A percentile compares a stretch with the other conserved stretches of the same genome.
phyloP scores from a whole-genome alignment of 768 basidiomycete genomes.

The Russula olivacea region DNA sequence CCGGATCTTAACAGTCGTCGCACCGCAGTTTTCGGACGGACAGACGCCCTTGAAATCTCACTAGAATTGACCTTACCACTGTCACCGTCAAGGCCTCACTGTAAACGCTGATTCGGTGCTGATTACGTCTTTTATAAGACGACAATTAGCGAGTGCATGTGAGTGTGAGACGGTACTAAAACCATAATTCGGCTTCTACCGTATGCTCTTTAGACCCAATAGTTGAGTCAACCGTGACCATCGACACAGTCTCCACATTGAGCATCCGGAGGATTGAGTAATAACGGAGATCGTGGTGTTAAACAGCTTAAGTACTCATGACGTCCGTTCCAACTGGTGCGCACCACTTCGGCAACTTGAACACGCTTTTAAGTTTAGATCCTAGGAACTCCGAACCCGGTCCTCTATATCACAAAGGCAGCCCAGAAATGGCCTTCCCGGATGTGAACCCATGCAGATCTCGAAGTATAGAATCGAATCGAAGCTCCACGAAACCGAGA shows the following conservation, averaged over 20 bases:
- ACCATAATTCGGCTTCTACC: not conserved
- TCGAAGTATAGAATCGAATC: not conserved
- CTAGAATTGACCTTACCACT: no score
- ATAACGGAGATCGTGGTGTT: no score
- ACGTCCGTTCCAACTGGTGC: no score
- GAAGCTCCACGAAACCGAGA: constrained; percentile 6
- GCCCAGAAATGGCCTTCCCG: constrained; percentile 5
- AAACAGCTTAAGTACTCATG: no score
- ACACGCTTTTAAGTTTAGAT: no score
- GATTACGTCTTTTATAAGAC: not conserved
- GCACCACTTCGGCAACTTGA: no score
- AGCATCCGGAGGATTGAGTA: not conserved
- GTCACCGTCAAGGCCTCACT: no score
- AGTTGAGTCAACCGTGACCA: not conserved
- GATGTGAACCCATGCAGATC: constrained; percentile 6
- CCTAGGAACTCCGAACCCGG: constrained; percentile 18
- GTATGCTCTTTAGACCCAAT: not conserved
- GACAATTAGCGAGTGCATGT: not conserved
- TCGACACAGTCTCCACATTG: no score
- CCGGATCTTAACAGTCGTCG: not conserved
- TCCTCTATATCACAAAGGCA: not conserved
- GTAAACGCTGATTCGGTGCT: no score
- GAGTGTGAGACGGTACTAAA: not conserved
- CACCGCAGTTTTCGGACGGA: not conserved
- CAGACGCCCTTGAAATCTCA: not conserved